Evolutionary conservation across 1,139 yeast genomes (phyloP).

Genomic region (Protomyces pachydermus): DNA sequence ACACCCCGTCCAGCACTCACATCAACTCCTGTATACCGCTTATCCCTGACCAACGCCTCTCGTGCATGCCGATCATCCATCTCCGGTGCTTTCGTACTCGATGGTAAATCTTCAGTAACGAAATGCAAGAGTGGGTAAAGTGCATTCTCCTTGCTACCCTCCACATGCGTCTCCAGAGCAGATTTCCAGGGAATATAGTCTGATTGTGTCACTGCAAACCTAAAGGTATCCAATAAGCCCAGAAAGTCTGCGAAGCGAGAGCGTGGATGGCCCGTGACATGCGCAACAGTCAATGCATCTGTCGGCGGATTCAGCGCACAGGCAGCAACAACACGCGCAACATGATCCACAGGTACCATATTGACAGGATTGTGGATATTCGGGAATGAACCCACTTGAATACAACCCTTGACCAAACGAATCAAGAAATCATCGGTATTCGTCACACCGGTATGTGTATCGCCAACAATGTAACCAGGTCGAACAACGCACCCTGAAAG

Average conservation of each 20-base stretch:
- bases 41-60: slow-evolving; percentile 57
- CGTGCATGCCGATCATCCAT: slow-evolving; percentile 80
- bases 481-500: slow-evolving; percentile 82
- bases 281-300: slow-evolving; percentile 61
- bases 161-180: slow-evolving; percentile 68
- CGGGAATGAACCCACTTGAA: slow-evolving; percentile 80
- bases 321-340: slow-evolving; percentile 84
- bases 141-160: slow-evolving; percentile 72
- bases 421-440: slow-evolving; percentile 94
- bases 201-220: slow-evolving; percentile 58
- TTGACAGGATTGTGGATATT: slow-evolving; percentile 82
- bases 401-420: slow-evolving; percentile 90
- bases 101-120: slow-evolving; percentile 86
- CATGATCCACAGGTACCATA: slow-evolving; percentile 98
- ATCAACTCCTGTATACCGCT: slow-evolving; percentile 60
- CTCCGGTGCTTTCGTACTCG: slow-evolving; percentile 90
- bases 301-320: slow-evolving; percentile 72
- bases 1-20: slow-evolving; percentile 68
- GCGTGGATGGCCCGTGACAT: slow-evolving; percentile 97
- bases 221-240: slow-evolving; percentile 59
- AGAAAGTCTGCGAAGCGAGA: slow-evolving; percentile 71
- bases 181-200: slow-evolving; percentile 78
- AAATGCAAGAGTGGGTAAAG: slow-evolving; percentile 89
- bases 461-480: slow-evolving; percentile 95
- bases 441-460: slow-evolving; percentile 71